These are phyloP conservation scores for Rhynchospora pubera DNA, from an alignment of 176 grass and related monocot species.

Conservation along the genomic window DNA sequence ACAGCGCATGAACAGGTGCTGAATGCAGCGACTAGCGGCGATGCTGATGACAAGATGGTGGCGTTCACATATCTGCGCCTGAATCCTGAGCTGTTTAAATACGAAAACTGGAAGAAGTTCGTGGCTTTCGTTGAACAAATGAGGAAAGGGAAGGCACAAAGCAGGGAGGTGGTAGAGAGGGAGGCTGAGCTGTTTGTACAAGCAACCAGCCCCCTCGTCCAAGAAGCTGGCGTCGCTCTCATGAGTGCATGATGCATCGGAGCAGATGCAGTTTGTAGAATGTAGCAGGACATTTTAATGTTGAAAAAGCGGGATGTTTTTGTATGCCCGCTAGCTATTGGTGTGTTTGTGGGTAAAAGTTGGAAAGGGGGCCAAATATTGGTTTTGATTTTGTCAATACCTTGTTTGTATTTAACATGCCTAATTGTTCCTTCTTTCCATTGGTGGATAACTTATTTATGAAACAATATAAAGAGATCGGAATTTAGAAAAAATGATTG, in stretches of 20 bases:
- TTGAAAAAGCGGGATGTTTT: constrained; percentile 6
- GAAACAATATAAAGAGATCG: not conserved
- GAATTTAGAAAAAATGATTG: constrained; percentile 6
- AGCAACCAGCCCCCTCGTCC: constrained; percentile 41
- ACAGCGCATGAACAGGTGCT: constrained; percentile 54
- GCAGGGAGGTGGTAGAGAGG: constrained; percentile 39
- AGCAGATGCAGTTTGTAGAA: constrained; percentile 34
- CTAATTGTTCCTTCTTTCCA: not conserved
- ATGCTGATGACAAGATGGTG: constrained; percentile 42
- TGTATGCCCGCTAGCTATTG: not conserved
- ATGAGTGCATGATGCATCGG: constrained; percentile 29
- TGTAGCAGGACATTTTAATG: not conserved
- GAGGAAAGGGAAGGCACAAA: constrained; percentile 15
- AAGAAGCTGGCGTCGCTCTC: constrained; percentile 41
- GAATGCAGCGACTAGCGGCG: constrained; percentile 24
- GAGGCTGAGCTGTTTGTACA: constrained; percentile 36
- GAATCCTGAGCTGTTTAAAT: constrained; percentile 47
- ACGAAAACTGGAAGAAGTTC: constrained; percentile 60
- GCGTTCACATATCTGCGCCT: constrained; percentile 74
- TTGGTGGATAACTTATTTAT: not conserved
- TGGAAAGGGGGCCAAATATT: not conserved
- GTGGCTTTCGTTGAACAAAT: constrained; percentile 55
- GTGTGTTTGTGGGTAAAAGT: constrained; percentile 1
- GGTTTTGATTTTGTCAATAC: not conserved
- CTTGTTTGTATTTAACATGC: not conserved